A percentile compares a stretch with the other conserved stretches of the same genome.
phyloP scores from a whole-genome alignment of 2,329 filamentous ascomycete species.

The Monosporascus sp. region DNA sequence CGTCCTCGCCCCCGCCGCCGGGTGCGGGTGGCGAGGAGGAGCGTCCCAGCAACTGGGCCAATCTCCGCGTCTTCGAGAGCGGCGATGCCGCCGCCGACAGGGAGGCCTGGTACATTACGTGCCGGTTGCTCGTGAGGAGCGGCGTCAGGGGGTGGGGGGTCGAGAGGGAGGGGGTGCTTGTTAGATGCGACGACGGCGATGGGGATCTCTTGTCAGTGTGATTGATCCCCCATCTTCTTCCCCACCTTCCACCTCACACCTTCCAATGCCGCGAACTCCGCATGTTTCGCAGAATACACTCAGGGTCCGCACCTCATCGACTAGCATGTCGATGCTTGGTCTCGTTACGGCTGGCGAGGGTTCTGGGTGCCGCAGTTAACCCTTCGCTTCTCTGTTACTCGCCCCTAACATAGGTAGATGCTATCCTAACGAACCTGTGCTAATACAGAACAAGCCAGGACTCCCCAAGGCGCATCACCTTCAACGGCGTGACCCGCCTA shows the following conservation, averaged over 20 bases:
- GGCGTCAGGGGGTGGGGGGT: slow-evolving; percentile 36
- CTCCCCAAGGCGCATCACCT: slow-evolving; percentile 23
- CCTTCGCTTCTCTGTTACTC: neutral
- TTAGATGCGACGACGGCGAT: slow-evolving; percentile 20
- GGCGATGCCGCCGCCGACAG: slow-evolving; percentile 40
- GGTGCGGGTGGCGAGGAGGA: slow-evolving; percentile 10
- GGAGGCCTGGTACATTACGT: slow-evolving; percentile 40
- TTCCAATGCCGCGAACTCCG: too few relatives aligned
- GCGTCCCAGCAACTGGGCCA: slow-evolving; percentile 31
- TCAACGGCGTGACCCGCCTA: slow-evolving; percentile 22
- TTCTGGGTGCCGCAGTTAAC: neutral
- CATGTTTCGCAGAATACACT: too few relatives aligned
- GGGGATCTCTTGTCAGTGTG: slow-evolving; percentile 1
- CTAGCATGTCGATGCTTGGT: too few relatives aligned
- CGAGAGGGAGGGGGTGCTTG: slow-evolving; percentile 40
- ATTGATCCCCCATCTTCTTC: slow-evolving; percentile 9
- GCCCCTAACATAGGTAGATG: neutral
- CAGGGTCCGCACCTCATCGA: too few relatives aligned
- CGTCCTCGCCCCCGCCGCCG: slow-evolving; percentile 8
- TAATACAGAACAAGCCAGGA: slow-evolving; percentile 17
- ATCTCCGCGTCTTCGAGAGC: slow-evolving; percentile 42
- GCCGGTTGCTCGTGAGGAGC: slow-evolving; percentile 31
- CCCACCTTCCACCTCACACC: neutral
- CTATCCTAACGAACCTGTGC: neutral
- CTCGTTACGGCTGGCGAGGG: too few relatives aligned